Conservation (phyloP, 1,139 yeast genomes). For the Pichia sp. region DNA sequence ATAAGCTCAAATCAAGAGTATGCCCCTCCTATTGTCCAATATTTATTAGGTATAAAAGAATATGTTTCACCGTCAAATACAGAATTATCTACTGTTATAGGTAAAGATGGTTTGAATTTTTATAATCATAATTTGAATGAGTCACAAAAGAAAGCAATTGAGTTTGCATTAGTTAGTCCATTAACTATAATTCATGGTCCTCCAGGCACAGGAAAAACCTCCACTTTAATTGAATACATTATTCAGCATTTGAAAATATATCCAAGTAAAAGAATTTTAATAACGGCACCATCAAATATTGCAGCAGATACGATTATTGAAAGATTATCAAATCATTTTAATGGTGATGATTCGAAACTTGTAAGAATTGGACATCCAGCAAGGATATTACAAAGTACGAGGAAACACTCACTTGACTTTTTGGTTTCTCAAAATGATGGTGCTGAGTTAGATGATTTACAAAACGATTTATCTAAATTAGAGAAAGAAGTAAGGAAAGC, state of each 20-base stretch:
- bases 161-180: constrained; percentile 39
- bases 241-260: constrained; percentile 55
- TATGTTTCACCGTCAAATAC: constrained; percentile 23
- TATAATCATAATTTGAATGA: constrained; percentile 52
- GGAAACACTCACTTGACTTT: constrained; percentile 72
- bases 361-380: constrained; percentile 94
- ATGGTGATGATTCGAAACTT: constrained; percentile 39
- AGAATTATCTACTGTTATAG: neutral
- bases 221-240: constrained; percentile 78
- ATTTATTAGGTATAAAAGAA: constrained; percentile 40
- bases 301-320: constrained; percentile 90
- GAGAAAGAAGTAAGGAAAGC: constrained; percentile 58
- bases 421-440: constrained; percentile 56
- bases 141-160: constrained; percentile 67
- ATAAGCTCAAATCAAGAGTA: constrained; percentile 13
- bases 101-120: constrained; percentile 30
- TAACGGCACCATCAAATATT: constrained; percentile 95
- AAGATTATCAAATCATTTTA: constrained; percentile 42
- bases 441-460: constrained; percentile 50
- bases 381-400: constrained; percentile 55
- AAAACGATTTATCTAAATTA: constrained; percentile 55
- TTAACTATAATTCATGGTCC: constrained; percentile 67
- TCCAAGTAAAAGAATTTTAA: constrained; percentile 53
- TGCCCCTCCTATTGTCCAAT: constrained; percentile 31
- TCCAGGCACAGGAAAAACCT: constrained; percentile 80